Conservation (phyloP, 805 yeast species). For the Sugiyamaella floridensis region DNA sequence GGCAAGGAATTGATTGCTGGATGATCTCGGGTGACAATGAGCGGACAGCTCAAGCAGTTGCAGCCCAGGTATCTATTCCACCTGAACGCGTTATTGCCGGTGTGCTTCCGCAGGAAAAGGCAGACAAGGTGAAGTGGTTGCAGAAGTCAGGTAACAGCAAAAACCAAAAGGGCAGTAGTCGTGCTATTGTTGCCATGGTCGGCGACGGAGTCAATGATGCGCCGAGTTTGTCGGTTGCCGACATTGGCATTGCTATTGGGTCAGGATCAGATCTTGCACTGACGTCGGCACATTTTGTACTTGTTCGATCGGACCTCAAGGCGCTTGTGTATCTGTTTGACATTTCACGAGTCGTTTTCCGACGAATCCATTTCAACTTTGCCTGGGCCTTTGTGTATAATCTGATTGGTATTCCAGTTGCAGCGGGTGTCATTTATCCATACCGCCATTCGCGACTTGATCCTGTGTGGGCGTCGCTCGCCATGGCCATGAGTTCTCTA, state of each 20-base stretch:
- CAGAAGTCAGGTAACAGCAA: constrained; percentile 37
- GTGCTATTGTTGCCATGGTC: constrained; percentile 60
- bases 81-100: constrained; percentile 51
- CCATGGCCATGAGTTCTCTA: constrained; percentile 90
- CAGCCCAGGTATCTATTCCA: constrained; percentile 52
- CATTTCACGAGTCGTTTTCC: constrained; percentile 63
- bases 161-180: constrained; percentile 12
- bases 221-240: constrained; percentile 68
- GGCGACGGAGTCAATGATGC: constrained; percentile 85
- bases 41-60: constrained; percentile 62
- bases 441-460: constrained; percentile 63
- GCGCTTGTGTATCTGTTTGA: constrained; percentile 54
- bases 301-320: constrained; percentile 44
- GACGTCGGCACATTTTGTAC: constrained; percentile 65
- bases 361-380: constrained; percentile 71
- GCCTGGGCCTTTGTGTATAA: constrained; percentile 85
- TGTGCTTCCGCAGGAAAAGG: constrained; percentile 69
- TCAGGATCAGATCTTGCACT: constrained; percentile 72
- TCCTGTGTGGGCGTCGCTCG: constrained; percentile 83
- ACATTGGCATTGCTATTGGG: constrained; percentile 71
- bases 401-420: constrained; percentile 79
- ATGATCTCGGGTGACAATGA: constrained; percentile 74
- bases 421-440: constrained; percentile 86
- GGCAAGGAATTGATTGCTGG: constrained; percentile 50
- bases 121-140: constrained; percentile 49